These are phyloP conservation scores for Mallotus repandus DNA, from an alignment of 441 rosid species.

Conservation along the genomic window DNA sequence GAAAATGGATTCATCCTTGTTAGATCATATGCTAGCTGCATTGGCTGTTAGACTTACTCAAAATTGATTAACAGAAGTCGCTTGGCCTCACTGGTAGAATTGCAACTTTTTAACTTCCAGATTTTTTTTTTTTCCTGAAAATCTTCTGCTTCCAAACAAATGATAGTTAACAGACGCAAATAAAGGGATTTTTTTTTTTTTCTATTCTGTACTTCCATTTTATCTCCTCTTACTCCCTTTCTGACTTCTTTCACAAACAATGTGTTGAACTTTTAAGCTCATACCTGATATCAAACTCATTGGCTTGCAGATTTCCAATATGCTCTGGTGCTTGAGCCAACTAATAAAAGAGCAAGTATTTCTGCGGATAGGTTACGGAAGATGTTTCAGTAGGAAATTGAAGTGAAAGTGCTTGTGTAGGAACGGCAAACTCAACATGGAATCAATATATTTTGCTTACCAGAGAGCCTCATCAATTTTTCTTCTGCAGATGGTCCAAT, in stretches of 20 bases:
- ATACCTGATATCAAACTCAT: slow-evolving; percentile 2
- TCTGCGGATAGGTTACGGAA: slow-evolving; percentile 78
- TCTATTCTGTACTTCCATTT: not conserved
- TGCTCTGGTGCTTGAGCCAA: slow-evolving; percentile 90
- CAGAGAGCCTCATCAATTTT: not conserved
- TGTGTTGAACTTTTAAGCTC: no score
- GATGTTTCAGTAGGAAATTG: slow-evolving; percentile 32
- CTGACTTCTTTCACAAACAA: not conserved
- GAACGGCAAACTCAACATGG: not conserved
- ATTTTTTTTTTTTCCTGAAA: not conserved
- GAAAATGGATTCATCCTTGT: not conserved
- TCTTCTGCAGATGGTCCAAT: not conserved
- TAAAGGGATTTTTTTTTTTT: no score
- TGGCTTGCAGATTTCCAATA: slow-evolving; percentile 63
- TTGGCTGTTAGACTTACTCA: not conserved
- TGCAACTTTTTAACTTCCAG: not conserved
- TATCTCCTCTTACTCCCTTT: not conserved
- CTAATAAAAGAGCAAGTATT: slow-evolving; percentile 75
- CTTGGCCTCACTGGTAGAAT: not conserved
- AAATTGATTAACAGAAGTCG: not conserved
- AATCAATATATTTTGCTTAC: no score
- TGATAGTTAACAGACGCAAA: not conserved
- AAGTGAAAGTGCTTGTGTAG: not conserved
- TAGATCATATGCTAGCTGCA: not conserved
- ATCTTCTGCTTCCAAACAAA: not conserved